phyloP scores from a whole-genome alignment of 768 basidiomycete genomes.

The Lactarius evosmus region DNA sequence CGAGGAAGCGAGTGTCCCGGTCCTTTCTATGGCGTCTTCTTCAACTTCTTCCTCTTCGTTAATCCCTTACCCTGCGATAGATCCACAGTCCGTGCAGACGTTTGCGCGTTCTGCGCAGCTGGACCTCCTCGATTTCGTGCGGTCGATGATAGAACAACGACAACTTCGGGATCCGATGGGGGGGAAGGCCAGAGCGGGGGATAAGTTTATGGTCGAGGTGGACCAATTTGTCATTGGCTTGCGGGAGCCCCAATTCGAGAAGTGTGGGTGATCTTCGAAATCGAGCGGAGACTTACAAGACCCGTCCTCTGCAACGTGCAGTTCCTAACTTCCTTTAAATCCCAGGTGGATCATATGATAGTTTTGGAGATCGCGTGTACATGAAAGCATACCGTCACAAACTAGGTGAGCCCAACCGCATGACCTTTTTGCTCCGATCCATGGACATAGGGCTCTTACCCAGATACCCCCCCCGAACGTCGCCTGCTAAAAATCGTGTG shows the following conservation, averaged over 20 bases:
- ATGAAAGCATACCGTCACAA: conserved; percentile 27
- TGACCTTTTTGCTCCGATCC: conserved; percentile 12
- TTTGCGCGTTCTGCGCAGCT: conserved; percentile 22
- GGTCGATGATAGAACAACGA: conserved; percentile 27
- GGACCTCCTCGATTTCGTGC: conserved; percentile 25
- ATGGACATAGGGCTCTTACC: conserved; percentile 18
- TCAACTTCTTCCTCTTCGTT: conserved; percentile 16
- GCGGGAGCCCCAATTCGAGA: conserved; percentile 25
- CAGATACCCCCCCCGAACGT: conserved; percentile 24
- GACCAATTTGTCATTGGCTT: conserved; percentile 27
- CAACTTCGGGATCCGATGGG: conserved; percentile 24
- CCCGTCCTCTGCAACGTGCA: conserved; percentile 6
- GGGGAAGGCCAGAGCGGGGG: conserved; percentile 20
- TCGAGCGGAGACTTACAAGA: conserved; percentile 11
- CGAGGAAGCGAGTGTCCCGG: conserved; percentile 8
- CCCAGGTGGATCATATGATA: conserved; percentile 24
- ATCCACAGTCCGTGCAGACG: conserved; percentile 16
- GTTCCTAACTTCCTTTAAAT: conserved; percentile 17
- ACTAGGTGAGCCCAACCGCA: conserved; percentile 11
- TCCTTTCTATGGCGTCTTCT: conserved; percentile 24
- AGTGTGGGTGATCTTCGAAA: conserved; percentile 20
- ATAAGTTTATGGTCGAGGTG: conserved; percentile 25
- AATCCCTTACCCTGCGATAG: conserved; percentile 18
- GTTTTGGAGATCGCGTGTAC: conserved; percentile 27
- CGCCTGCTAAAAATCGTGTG: conserved; percentile 24